Evolutionary conservation across 805 yeast species (phyloP).

Genomic region (Tetrapisispora taiwanensis): DNA sequence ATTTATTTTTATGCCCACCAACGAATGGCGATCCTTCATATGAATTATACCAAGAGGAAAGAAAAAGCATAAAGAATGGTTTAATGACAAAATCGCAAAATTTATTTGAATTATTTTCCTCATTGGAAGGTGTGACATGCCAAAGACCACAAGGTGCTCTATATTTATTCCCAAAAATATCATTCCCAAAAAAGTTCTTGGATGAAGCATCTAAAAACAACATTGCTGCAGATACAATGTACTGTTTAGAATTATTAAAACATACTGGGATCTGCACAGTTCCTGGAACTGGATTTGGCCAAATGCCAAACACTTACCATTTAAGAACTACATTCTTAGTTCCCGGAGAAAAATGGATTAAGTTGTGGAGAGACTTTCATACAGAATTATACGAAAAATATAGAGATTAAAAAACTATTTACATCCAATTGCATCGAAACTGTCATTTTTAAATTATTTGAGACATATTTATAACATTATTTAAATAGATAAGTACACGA

Average conservation of each 20-base stretch:
- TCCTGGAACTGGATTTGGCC: conserved; percentile 97
- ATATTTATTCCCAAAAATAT: conserved; percentile 83
- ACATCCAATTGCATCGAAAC: not conserved
- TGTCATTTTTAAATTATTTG: too few relatives aligned
- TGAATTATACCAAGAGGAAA: conserved; percentile 56
- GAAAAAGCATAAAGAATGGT: conserved; percentile 47
- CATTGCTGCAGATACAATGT: conserved; percentile 70
- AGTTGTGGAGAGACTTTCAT: conserved; percentile 72
- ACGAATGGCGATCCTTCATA: conserved; percentile 63
- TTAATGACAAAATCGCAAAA: conserved; percentile 54
- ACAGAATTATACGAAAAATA: conserved; percentile 52
- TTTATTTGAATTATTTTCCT: conserved; percentile 57
- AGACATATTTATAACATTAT: too few relatives aligned
- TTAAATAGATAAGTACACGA: too few relatives aligned
- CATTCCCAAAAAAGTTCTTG: conserved; percentile 55
- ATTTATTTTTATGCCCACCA: conserved; percentile 93
- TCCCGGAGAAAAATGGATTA: conserved; percentile 87
- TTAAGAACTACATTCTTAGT: conserved; percentile 94
- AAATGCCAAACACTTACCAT: conserved; percentile 77
- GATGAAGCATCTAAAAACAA: conserved; percentile 46
- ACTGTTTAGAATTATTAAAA: conserved; percentile 75
- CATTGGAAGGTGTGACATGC: conserved; percentile 75
- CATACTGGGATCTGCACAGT: conserved; percentile 91
- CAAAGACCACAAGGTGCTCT: conserved; percentile 93
- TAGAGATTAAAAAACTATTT: conserved; percentile 9